Evolutionary conservation across 2,329 filamentous ascomycete species (phyloP).

Genomic region (Chrysosporium queenslandicum): DNA sequence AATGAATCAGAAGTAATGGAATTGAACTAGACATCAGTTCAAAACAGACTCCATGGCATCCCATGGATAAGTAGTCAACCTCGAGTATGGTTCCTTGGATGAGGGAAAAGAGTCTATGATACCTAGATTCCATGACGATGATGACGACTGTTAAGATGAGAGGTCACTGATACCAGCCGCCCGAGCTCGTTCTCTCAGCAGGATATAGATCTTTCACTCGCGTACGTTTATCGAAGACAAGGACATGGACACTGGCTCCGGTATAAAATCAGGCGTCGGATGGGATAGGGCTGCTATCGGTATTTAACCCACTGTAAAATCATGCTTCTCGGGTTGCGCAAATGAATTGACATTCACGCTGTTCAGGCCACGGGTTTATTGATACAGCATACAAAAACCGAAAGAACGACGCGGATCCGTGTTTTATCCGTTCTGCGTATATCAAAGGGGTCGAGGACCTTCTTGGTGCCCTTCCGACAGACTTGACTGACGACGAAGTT

Average conservation of each 20-base stretch:
- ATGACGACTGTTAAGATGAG: not conserved
- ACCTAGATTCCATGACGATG: too few relatives aligned
- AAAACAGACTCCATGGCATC: not conserved
- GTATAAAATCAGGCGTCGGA: not conserved
- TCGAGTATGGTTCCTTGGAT: not conserved
- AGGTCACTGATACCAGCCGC: not conserved
- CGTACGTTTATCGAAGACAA: too few relatives aligned
- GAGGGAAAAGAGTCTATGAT: too few relatives aligned
- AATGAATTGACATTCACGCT: not conserved
- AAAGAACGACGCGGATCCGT: conserved; percentile 24
- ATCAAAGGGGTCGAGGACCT: conserved; percentile 32
- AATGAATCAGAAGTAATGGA: too few relatives aligned
- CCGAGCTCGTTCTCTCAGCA: too few relatives aligned
- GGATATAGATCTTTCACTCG: too few relatives aligned
- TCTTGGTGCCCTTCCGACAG: conserved; percentile 28
- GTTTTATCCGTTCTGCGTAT: conserved; percentile 28
- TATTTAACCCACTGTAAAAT: conserved; percentile 20
- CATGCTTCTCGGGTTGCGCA: not conserved
- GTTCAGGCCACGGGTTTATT: conserved; percentile 29
- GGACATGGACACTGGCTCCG: not conserved
- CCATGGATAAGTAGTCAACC: not conserved
- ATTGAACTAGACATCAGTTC: not conserved
- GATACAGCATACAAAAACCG: conserved; percentile 29
- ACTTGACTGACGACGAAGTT: conserved; percentile 20
- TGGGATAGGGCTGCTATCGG: conserved; percentile 29